Evolutionary conservation across 495 filamentous ascomycete genomes (phyloP).

Genomic region (Penicillium lividum): DNA sequence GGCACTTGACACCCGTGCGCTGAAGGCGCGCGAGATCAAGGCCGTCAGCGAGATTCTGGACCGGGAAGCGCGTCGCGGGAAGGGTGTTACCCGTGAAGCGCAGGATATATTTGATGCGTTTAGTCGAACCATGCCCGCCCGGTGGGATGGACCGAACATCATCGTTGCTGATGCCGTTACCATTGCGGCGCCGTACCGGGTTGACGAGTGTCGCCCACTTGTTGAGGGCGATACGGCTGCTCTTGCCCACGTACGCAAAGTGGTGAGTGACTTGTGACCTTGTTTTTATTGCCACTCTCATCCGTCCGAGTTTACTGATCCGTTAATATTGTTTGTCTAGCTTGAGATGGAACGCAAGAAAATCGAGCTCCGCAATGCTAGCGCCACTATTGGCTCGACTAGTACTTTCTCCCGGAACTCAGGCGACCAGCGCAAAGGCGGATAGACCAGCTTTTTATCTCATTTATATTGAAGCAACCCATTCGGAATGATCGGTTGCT

Average conservation of each 20-base stretch:
- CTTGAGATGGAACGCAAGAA: conserved; percentile 54
- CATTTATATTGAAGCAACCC: neutral
- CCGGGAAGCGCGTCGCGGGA: conserved; percentile 55
- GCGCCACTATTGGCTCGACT: conserved; percentile 42
- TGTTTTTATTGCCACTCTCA: conserved; percentile 1
- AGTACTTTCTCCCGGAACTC: conserved; percentile 36
- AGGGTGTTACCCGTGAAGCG: conserved; percentile 63
- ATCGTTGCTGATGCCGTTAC: conserved; percentile 66
- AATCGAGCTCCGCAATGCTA: conserved; percentile 49
- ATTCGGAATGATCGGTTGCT: neutral
- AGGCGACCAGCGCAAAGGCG: conserved; percentile 32
- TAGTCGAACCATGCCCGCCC: conserved; percentile 61
- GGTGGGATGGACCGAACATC: conserved; percentile 64
- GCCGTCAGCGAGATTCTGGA: conserved; percentile 56
- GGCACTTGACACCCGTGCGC: conserved; percentile 52
- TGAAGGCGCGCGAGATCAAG: conserved; percentile 55
- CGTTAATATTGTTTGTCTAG: conserved; percentile 16
- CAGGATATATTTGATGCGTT: conserved; percentile 72
- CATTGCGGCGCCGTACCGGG: conserved; percentile 60
- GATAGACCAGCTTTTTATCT: conserved; percentile 13
- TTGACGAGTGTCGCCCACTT: conserved; percentile 57
- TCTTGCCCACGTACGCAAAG: conserved; percentile 61
- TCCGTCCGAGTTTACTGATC: neutral
- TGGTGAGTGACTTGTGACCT: conserved; percentile 47
- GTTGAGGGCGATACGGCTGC: conserved; percentile 51